Percentiles rank a stretch among this genome's conserved stretches.
These are phyloP conservation scores for Pseudomonodictys pantanalensis DNA, from an alignment of 495 filamentous ascomycete genomes.

Conservation along the genomic window DNA sequence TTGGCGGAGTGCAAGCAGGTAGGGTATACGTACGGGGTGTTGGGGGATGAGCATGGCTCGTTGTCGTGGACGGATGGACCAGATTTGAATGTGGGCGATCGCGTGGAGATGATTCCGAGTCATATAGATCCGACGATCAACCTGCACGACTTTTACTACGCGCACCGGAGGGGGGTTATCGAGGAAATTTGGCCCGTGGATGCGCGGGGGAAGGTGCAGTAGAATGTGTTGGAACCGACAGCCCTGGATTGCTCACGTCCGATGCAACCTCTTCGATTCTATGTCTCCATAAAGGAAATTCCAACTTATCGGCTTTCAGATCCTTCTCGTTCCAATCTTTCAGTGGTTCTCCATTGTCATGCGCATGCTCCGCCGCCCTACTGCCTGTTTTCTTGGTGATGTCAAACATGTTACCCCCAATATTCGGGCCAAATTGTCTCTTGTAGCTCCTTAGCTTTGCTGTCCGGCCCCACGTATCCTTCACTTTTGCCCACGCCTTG, in stretches of 20 bases:
- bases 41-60: slow-evolving; percentile 29
- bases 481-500: no score
- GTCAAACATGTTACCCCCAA: no score
- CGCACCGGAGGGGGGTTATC: slow-evolving; percentile 25
- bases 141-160: slow-evolving; percentile 29
- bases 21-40: slow-evolving; percentile 20
- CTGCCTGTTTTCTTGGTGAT: no score
- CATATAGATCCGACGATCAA: slow-evolving; percentile 34
- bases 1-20: slow-evolving; percentile 21
- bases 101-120: slow-evolving; percentile 31
- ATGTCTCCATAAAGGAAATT: no score
- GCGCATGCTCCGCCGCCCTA: no score
- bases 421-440: no score
- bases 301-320: no score
- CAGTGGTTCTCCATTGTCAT: no score
- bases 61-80: slow-evolving; percentile 24
- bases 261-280: neutral
- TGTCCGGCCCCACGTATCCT: no score
- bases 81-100: slow-evolving; percentile 26
- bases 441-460: no score
- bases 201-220: slow-evolving; percentile 30
- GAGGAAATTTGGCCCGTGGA: slow-evolving; percentile 30
- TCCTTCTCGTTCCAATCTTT: no score
- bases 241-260: neutral
- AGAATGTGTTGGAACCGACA: neutral